Evolutionary conservation across 306 rosid species (phyloP).

Genomic region (Dalbergia cochinchinensis): DNA sequence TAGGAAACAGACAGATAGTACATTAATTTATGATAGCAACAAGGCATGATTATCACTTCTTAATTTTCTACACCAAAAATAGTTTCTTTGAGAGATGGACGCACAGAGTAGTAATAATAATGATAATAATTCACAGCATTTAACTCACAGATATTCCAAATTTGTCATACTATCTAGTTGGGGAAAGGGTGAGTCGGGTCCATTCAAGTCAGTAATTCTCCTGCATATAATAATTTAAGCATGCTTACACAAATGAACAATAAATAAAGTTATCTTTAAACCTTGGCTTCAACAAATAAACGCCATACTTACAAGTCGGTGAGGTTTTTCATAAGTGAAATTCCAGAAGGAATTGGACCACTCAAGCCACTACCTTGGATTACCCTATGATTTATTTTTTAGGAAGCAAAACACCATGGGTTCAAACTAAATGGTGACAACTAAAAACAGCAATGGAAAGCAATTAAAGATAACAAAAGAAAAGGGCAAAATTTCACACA

Average conservation of each 20-base stretch:
- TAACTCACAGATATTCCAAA: conserved; percentile 60
- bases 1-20: conserved; percentile 9
- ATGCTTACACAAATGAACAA: background rate
- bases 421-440: background rate
- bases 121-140: background rate
- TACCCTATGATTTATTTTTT: conserved; percentile 52
- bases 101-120: background rate
- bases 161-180: conserved; percentile 47
- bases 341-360: conserved; percentile 73
- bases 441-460: background rate
- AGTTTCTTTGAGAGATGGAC: background rate
- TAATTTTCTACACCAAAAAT: too few species aligned
- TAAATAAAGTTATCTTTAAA: conserved; percentile 13
- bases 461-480: background rate
- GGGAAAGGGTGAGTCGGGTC: conserved; percentile 64
- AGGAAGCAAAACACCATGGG: too few species aligned
- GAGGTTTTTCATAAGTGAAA: conserved; percentile 57
- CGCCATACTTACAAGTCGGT: conserved; percentile 63
- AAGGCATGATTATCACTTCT: background rate
- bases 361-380: conserved; percentile 75
- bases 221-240: conserved; percentile 52
- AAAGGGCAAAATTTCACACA: conserved; percentile 50
- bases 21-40: background rate
- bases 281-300: background rate
- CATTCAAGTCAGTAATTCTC: conserved; percentile 78